Evolutionary conservation across 2,329 filamentous ascomycete genomes (phyloP), one percentile per base, ranked within the genome.

Genomic region (Cladobotryum mycophilum): DNA sequence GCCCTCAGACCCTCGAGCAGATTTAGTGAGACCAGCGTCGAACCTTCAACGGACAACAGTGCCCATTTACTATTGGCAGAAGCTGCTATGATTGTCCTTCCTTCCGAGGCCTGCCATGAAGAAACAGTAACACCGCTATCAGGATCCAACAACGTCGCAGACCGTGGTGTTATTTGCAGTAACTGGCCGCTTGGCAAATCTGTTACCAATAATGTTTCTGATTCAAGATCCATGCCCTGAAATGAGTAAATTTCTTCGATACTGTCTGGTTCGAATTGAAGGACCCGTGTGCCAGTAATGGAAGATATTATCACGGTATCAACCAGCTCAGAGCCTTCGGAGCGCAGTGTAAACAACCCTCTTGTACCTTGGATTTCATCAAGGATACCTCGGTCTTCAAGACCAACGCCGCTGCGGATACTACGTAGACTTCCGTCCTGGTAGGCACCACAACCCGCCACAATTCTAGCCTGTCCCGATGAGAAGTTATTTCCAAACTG

Each of bases 401-500:
- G 78, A 1, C 91, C 91, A 46, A 99, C 91, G 45, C 93, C 95
- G 64, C 92, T 97, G 49, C 93, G 81, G 18, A 99, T 89, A 63
- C 89, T 96, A 53, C 93, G 79, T 48, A 99, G 71, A 50, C 87
- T 92, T 15, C 93, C 93, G 61, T 96, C 89, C 56, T 88, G 84
- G 64, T 89, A 93, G 0, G 88, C 90, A 25, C 93, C 93, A 49
- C 91, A 96, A 1, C 90, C 92, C 2, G 92, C 91, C 11, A 99
- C 89, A 54, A 99, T 88, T 37, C 91, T 82, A 42, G 93, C 91
- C 68, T 99, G 92, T 0, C 93, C 93, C 1, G 92, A 96, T 0
- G 91, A 95, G 62, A 96, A 99, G 55, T 93, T 88, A 61, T 93
- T 95, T 3, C 85, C 86, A 15, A 75, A 68, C 52, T 89, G 84